Conservation (phyloP, 805 yeast species). For the Torulaspora indica region DNA sequence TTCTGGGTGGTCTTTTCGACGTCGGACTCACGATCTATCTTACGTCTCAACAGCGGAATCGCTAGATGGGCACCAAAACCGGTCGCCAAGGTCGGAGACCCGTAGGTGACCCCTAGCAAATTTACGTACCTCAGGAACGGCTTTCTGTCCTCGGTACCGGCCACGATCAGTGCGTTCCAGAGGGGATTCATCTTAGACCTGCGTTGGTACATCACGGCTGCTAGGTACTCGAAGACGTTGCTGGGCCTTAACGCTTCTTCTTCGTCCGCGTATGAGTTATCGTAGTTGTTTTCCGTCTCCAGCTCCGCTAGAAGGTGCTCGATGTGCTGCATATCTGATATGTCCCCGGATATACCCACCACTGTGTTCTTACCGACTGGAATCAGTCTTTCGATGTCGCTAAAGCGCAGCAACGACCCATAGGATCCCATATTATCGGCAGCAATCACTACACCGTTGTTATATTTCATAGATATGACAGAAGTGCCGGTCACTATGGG, state of each 20-base stretch:
- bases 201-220: slow-evolving; percentile 78
- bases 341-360: slow-evolving; percentile 92
- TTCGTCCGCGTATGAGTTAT: slow-evolving; percentile 42
- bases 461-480: slow-evolving; percentile 84
- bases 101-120: slow-evolving; percentile 83
- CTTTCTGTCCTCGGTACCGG: slow-evolving; percentile 69
- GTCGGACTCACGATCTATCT: slow-evolving; percentile 75
- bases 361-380: slow-evolving; percentile 80
- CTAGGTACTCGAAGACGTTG: slow-evolving; percentile 80
- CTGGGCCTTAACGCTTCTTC: slow-evolving; percentile 73
- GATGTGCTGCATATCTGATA: slow-evolving; percentile 86
- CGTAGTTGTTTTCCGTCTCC: slow-evolving; percentile 75
- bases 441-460: slow-evolving; percentile 87
- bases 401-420: slow-evolving; percentile 87
- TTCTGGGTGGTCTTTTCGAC: slow-evolving; percentile 62
- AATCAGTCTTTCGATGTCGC: slow-evolving; percentile 76
- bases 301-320: slow-evolving; percentile 71
- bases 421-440: slow-evolving; percentile 93
- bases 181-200: slow-evolving; percentile 92
- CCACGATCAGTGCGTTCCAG: slow-evolving; percentile 92
- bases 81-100: slow-evolving; percentile 85
- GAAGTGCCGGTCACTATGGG: slow-evolving; percentile 97
- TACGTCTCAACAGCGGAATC: slow-evolving; percentile 80
- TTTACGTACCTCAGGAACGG: slow-evolving; percentile 85
- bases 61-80: slow-evolving; percentile 97